phyloP scores from a whole-genome alignment of 208 protist genomes.

The Porcisia hertigi region DNA sequence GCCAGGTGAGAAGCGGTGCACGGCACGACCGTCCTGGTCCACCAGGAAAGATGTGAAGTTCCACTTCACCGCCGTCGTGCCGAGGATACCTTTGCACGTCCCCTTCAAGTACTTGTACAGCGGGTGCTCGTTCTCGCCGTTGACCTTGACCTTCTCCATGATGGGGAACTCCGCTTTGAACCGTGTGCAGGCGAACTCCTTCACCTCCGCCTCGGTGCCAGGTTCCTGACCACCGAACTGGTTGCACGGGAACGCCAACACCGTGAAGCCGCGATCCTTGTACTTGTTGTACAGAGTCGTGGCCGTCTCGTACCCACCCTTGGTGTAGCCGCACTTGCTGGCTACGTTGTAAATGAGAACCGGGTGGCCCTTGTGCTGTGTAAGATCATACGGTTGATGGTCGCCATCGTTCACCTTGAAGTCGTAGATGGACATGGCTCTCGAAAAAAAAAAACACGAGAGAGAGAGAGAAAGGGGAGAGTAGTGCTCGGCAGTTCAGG shows the following conservation, averaged over 20 bases:
- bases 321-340: slow-evolving; percentile 89
- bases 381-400: slow-evolving; percentile 83
- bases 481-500: no score
- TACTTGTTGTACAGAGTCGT: slow-evolving; percentile 88
- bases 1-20: slow-evolving; percentile 75
- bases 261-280: slow-evolving; percentile 81
- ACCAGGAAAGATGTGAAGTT: slow-evolving; percentile 95
- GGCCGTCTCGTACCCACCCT: slow-evolving; percentile 79
- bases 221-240: slow-evolving; percentile 90
- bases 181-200: slow-evolving; percentile 68
- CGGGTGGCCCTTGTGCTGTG: slow-evolving; percentile 86
- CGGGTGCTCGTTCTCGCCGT: slow-evolving; percentile 77
- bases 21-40: slow-evolving; percentile 63
- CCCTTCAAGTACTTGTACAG: slow-evolving; percentile 88
- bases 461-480: neutral
- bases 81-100: slow-evolving; percentile 54
- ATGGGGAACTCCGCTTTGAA: slow-evolving; percentile 82
- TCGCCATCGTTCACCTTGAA: slow-evolving; percentile 70
- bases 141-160: slow-evolving; percentile 92
- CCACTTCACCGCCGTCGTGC: slow-evolving; percentile 87
- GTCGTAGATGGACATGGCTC: slow-evolving; percentile 73
- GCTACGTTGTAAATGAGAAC: slow-evolving; percentile 94
- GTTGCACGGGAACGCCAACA: slow-evolving; percentile 94
- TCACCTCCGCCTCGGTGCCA: slow-evolving; percentile 73
- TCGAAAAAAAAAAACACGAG: neutral